Base-by-base conservation (phyloP, 768 basidiomycete species). In the Lyophyllum semitale region DNA sequence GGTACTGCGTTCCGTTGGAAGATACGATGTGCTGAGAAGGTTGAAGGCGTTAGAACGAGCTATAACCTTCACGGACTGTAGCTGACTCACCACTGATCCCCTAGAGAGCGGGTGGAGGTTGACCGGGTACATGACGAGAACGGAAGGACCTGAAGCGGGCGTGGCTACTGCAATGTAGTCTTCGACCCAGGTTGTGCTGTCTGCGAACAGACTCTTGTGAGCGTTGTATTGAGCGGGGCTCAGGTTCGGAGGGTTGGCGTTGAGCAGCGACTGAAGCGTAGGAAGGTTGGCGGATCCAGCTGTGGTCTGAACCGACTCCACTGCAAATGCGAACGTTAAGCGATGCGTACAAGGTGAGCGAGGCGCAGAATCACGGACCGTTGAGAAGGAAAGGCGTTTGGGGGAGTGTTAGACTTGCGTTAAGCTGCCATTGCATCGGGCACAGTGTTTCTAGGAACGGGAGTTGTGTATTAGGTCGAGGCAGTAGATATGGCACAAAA, bases 271-370 rank as follows among this genome's bases (percentile, higher is more conserved):
- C 26, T 50, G 35, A 12, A 33, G 12, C 8, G n/a, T 17, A 15
- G 33, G 20, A 9, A 50, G 35, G 48, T 40, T 40, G 7, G 15
- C 25, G 23, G 48, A 15, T 20, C 48, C 48, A 6, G 40, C 22
- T 8, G 48, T 50, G 5, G 48, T 50, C 37, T 50, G 33, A 17
- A 50, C 35, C 13, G 48, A 37, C 20, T 50, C 48, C 7, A 50
- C 48, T 48, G 33, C 15, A 12, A 17, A 20, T 23, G 11, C n/a
- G 22, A 48, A 3, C 13, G 33, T 13, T 18, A 9, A 18, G 13
- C 13, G 15, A 22, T 12, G 13, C 13, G 47, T 11, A 20, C 20
- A 12, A 23, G 22, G 33, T 35, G 8, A 35, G 15, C 25, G 23
- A 26, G 27, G 8, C 1, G 15, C 13, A 35, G 4, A 15, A 3